Percentiles rank a stretch among this genome's conserved stretches.
Conservation (phyloP, 2,329 filamentous ascomycete species). For the Pseudocercospora cruenta region DNA sequence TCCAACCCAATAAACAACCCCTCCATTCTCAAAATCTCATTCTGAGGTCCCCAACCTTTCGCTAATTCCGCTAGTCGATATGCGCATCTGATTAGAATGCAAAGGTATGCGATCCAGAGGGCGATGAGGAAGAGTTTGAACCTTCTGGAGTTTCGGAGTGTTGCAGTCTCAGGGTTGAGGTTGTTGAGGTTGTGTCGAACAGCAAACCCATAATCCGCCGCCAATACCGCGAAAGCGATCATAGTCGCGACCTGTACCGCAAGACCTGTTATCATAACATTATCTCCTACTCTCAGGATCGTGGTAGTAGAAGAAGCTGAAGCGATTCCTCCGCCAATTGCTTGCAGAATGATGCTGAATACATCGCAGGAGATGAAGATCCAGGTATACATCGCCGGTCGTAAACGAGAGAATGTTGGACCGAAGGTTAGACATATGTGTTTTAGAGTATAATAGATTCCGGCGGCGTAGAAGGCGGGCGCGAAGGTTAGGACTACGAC, state of each 20-base stretch:
- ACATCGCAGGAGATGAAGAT: slow-evolving; percentile 65
- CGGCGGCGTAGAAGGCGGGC: slow-evolving; percentile 51
- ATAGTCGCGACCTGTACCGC: slow-evolving; percentile 60
- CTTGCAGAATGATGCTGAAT: slow-evolving; percentile 62
- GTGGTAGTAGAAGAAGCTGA: slow-evolving; percentile 51
- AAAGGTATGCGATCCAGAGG: slow-evolving; percentile 31
- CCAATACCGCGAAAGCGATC: slow-evolving; percentile 51
- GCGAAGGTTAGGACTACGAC: slow-evolving; percentile 50
- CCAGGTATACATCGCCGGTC: slow-evolving; percentile 49
- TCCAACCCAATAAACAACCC: slow-evolving; percentile 38
- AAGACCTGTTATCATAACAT: slow-evolving; percentile 63
- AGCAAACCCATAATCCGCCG: slow-evolving; percentile 41
- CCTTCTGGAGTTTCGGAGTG: slow-evolving; percentile 41
- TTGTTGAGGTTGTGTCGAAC: slow-evolving; percentile 25
- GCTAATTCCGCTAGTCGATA: slow-evolving; percentile 38
- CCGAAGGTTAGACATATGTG: slow-evolving; percentile 50
- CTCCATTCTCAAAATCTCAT: slow-evolving; percentile 33
- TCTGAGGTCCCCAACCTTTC: slow-evolving; percentile 30
- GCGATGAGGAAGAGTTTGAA: slow-evolving; percentile 37
- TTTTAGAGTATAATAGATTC: slow-evolving; percentile 47
- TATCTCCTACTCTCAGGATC: slow-evolving; percentile 53
- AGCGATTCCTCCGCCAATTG: slow-evolving; percentile 61
- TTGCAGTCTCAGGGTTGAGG: slow-evolving; percentile 31
- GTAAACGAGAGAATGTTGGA: slow-evolving; percentile 31
- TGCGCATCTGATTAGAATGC: slow-evolving; percentile 35